Evolutionary conservation across 805 yeast species (phyloP), one percentile per base, ranked within the genome.

Genomic region (Candida boleticola): DNA sequence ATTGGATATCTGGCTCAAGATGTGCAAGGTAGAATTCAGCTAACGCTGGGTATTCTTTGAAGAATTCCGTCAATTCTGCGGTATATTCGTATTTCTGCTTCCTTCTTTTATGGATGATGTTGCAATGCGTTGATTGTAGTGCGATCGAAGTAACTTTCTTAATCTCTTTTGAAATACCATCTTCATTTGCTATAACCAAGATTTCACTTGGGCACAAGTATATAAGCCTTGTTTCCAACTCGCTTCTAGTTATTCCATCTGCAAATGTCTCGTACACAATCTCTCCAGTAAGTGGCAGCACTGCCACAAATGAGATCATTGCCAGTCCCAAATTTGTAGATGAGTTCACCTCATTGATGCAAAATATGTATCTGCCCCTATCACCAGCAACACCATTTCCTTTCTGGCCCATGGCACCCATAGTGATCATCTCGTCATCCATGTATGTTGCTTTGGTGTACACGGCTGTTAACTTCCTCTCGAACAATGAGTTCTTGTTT

Each of bases 361-460:
- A 63, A n/a, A 77, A 49, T 13, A 81, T 71, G 40, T 75, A 80
- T 42, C 68, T 67, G 0, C 74, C 69, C 16, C 53, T 48, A 22
- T 61, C 66, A 35, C 58, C 63, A 5, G 51, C 52, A 20, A 17
- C n/a, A 33, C 11, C 26, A 19, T 21, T 23, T 19, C n/a, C 34
- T 39, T n/a, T 34, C 54, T 26, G 7, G 11, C 27, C 27, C 10
- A 44, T 50, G 9, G 57, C 21, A 16, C 29, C 34, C 32, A 30
- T 38, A n/a, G 41, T 29, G 13, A 30, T 9, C 31, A 50, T 65
- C 38, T 75, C 76, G 43, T 76, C 83, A 40, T 83, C 90, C 49
- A 88, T 76, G 62, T 83, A 88, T 0, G 98, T 90, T 0, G 95
- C 96, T 39, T 76, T 76, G 0, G 97, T 88, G 57, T 83, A 88